These are phyloP conservation scores for Rheum nobile DNA, from an alignment of 148 eudicot species.

Conservation along the genomic window DNA sequence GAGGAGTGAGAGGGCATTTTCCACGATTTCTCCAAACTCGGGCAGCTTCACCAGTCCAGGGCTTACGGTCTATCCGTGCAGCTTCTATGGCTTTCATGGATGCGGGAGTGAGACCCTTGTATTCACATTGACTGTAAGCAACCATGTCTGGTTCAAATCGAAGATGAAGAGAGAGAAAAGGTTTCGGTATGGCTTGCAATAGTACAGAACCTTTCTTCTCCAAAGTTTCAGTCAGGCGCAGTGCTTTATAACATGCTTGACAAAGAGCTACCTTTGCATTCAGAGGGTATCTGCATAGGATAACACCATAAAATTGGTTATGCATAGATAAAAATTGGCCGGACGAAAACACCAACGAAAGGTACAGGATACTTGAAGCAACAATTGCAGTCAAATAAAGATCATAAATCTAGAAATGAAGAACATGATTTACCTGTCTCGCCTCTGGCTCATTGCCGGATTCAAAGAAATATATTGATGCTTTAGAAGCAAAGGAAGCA, in stretches of 20 bases:
- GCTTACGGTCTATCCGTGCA: conserved; percentile 65
- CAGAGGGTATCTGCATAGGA: conserved; percentile 59
- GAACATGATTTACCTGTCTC: conserved; percentile 56
- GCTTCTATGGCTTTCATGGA: conserved; percentile 71
- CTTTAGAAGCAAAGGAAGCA: conserved; percentile 71
- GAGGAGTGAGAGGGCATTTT: conserved; percentile 93
- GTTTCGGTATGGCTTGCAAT: conserved; percentile 83
- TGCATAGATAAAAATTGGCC: not conserved
- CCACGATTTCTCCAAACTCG: conserved; percentile 82
- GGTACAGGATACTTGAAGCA: not conserved
- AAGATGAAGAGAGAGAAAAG: conserved; percentile 88
- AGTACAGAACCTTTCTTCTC: conserved; percentile 65
- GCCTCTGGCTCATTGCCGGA: conserved; percentile 97
- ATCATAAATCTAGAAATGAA: not conserved
- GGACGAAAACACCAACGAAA: not conserved
- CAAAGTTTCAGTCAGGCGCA: conserved; percentile 46
- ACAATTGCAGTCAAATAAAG: not conserved
- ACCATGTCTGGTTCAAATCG: conserved; percentile 99
- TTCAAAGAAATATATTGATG: conserved; percentile 86
- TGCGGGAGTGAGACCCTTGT: conserved; percentile 40
- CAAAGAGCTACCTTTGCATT: conserved; percentile 82
- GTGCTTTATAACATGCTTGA: conserved; percentile 76
- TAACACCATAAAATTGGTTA: not conserved
- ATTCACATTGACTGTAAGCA: conserved; percentile 90
- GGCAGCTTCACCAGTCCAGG: conserved; percentile 89